A percentile compares a stretch with the other conserved stretches of the same genome.
These are phyloP conservation scores for Xerocomus amazonicus DNA, from an alignment of 1,284 basidiomycete species.

Conservation along the genomic window DNA sequence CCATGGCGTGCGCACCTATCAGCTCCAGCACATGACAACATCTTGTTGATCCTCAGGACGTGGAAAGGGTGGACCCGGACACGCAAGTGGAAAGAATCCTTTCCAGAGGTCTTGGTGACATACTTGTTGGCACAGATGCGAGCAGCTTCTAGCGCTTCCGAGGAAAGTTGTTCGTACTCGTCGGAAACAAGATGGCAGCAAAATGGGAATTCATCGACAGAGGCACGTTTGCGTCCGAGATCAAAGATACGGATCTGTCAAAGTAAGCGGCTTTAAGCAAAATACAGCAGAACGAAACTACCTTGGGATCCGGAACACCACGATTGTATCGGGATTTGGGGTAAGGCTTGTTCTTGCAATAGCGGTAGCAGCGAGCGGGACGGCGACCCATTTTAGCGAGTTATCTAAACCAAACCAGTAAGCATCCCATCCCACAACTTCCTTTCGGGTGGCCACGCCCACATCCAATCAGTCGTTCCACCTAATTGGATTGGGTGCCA, in stretches of 20 bases:
- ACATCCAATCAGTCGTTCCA: neutral
- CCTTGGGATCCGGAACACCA: conserved; percentile 95
- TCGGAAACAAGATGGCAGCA: conserved; percentile 96
- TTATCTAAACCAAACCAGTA: conserved; percentile 14
- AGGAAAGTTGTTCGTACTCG: conserved; percentile 97
- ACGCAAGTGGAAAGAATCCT: conserved; percentile 98
- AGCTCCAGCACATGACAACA: conserved; percentile 98
- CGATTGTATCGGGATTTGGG: conserved; percentile 96
- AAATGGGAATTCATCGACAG: conserved; percentile 97
- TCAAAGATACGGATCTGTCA: conserved; percentile 88
- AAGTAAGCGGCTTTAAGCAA: too few relatives aligned
- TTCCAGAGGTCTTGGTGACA: conserved; percentile 96
- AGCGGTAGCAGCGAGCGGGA: conserved; percentile 94
- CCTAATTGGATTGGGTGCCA: conserved; percentile 7
- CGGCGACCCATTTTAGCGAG: conserved; percentile 77
- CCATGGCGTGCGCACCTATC: conserved; percentile 67
- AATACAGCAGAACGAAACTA: conserved; percentile 18
- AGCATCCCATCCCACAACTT: conserved; percentile 1
- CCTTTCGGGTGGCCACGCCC: neutral
- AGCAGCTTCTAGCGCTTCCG: conserved; percentile 95
- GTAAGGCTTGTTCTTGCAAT: conserved; percentile 99
- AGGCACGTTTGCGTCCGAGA: conserved; percentile 92
- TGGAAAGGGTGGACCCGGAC: conserved; percentile 99
- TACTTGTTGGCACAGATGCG: conserved; percentile 99
- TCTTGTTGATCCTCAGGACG: conserved; percentile 99